Percentiles rank a stretch among this genome's conserved stretches.
Evolutionary conservation across 306 rosid species (phyloP).

Genomic region (Luffa acutangula): DNA sequence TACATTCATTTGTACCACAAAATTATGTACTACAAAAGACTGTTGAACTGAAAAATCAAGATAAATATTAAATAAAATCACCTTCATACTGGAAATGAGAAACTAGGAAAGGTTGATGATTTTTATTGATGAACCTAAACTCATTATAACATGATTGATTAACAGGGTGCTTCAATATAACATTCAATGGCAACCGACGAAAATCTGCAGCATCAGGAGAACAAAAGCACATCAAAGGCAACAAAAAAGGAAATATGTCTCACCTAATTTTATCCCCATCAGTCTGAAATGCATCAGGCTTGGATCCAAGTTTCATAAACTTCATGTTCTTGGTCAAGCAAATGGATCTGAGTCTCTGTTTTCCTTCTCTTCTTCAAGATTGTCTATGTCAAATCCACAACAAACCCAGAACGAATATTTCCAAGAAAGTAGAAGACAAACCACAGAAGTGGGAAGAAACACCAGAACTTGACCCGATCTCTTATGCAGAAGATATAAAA

Average conservation of each 20-base stretch:
- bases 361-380: not conserved
- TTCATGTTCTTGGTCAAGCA: slow-evolving; percentile 10
- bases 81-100: not conserved
- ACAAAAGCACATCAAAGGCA: not conserved
- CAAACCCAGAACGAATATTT: not conserved
- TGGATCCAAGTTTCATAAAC: slow-evolving; percentile 19
- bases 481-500: not conserved
- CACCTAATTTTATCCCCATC: slow-evolving; percentile 15
- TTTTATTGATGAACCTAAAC: not conserved
- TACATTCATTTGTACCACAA: not conserved
- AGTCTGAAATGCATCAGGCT: slow-evolving; percentile 14
- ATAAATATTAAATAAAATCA: not conserved
- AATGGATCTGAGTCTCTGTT: slow-evolving; percentile 5
- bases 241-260: not conserved
- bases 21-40: not conserved
- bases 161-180: not conserved
- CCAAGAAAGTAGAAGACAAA: not conserved
- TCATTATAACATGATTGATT: not conserved
- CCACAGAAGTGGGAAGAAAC: not conserved
- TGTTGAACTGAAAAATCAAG: not conserved
- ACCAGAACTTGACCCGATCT: not conserved
- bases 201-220: not conserved
- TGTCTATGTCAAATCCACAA: not conserved
- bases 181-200: not conserved
- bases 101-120: not conserved